Percentiles rank a stretch among this genome's conserved stretches.
Evolutionary conservation across 306 rosid species (phyloP).

Genomic region (Dalbergia cochinchinensis): DNA sequence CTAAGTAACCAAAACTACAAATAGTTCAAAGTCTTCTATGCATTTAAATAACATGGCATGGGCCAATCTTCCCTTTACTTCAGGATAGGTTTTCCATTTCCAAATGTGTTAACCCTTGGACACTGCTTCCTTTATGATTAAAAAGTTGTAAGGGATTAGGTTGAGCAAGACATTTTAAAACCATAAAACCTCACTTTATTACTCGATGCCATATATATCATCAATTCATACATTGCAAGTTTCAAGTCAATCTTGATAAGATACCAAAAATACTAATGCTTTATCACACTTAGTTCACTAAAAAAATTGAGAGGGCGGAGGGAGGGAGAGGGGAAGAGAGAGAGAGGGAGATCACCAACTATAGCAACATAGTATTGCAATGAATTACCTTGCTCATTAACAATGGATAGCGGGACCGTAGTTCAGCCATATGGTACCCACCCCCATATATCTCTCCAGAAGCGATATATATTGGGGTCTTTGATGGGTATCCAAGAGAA

Average conservation of each 20-base stretch:
- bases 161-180: conserved; percentile 12
- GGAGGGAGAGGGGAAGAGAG: background rate
- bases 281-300: conserved; percentile 7
- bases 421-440: conserved; percentile 76
- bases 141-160: background rate
- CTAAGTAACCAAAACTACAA: background rate
- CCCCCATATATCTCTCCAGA: conserved; percentile 98
- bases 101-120: conserved; percentile 32
- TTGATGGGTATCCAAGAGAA: conserved; percentile 91
- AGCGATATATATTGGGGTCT: conserved; percentile 88
- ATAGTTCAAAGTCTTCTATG: background rate
- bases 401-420: conserved; percentile 78
- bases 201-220: background rate
- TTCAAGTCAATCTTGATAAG: conserved; percentile 15
- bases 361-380: conserved; percentile 17
- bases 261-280: conserved; percentile 18
- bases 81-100: conserved; percentile 17
- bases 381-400: conserved; percentile 82
- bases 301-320: background rate
- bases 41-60: conserved; percentile 19
- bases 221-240: conserved; percentile 13
- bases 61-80: background rate
- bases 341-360: conserved; percentile 17
- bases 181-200: conserved; percentile 17
- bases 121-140: conserved; percentile 16